phyloP scores from a whole-genome alignment of 164 flowering plant species.

The Saururus chinensis region DNA sequence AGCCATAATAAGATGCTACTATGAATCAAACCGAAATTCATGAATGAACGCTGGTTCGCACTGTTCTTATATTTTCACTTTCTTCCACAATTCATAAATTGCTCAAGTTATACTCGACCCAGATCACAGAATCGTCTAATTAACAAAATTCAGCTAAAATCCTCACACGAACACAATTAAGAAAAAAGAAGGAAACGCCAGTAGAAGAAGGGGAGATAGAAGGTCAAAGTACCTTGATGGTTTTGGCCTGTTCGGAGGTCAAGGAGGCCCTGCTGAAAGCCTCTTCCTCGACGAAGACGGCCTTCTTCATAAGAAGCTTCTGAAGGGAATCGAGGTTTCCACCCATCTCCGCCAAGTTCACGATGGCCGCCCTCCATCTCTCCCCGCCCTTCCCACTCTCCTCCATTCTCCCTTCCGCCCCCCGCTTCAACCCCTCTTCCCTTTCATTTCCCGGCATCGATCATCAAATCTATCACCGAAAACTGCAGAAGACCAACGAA shows the following conservation, averaged over 20 bases:
- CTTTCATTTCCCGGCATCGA: too few species aligned
- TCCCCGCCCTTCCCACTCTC: slow-evolving; percentile 48
- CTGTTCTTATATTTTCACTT: too few species aligned
- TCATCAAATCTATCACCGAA: too few species aligned
- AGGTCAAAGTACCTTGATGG: slow-evolving; percentile 70
- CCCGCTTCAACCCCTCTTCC: too few species aligned
- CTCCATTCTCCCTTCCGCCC: slow-evolving; percentile 13
- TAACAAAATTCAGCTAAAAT: neutral
- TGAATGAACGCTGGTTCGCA: too few species aligned
- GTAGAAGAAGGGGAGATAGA: neutral
- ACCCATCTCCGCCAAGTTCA: slow-evolving; percentile 65
- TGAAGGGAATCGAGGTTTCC: slow-evolving; percentile 66
- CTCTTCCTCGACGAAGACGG: slow-evolving; percentile 80
- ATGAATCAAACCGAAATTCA: neutral
- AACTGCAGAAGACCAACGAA: too few species aligned
- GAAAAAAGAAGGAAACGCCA: neutral
- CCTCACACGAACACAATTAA: neutral
- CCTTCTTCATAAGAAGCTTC: slow-evolving; percentile 61
- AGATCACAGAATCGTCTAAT: neutral
- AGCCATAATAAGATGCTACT: neutral
- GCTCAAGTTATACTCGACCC: neutral
- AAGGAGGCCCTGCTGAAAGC: slow-evolving; percentile 73
- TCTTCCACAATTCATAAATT: too few species aligned
- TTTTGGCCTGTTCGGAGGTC: slow-evolving; percentile 66
- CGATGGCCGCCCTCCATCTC: slow-evolving; percentile 71